Evolutionary conservation across 805 yeast genomes (phyloP).

Genomic region (Saccharomycopsis malanga): DNA sequence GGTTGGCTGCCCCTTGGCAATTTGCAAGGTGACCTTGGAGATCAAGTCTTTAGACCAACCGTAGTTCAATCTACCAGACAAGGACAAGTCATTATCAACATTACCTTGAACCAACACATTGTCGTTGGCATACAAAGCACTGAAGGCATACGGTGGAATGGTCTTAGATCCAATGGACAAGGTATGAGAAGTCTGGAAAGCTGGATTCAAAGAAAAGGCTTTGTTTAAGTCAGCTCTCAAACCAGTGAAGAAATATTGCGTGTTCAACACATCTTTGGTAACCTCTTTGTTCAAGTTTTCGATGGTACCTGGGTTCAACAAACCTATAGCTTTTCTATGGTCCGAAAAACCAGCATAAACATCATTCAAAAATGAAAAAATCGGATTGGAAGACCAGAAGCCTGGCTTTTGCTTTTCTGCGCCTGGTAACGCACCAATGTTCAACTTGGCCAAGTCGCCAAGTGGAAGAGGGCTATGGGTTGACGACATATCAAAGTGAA

Average conservation of each 20-base stretch:
- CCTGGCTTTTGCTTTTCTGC: constrained; percentile 43
- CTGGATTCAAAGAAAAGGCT: constrained; percentile 84
- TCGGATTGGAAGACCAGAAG: constrained; percentile 79
- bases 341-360: constrained; percentile 63
- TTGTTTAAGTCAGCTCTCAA: constrained; percentile 93
- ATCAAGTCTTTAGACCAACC: constrained; percentile 77
- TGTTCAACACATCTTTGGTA: constrained; percentile 83
- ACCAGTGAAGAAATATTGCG: constrained; percentile 88
- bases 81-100: constrained; percentile 75
- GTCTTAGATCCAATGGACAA: constrained; percentile 80
- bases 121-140: constrained; percentile 84
- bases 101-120: constrained; percentile 84
- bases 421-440: constrained; percentile 51
- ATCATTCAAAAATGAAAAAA: constrained; percentile 70
- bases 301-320: constrained; percentile 89
- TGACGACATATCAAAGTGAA: constrained; percentile 1
- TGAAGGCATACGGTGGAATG: constrained; percentile 85
- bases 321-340: constrained; percentile 75
- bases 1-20: constrained; percentile 82
- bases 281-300: constrained; percentile 93
- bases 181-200: constrained; percentile 94
- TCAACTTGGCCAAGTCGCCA: constrained; percentile 54
- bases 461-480: constrained; percentile 39
- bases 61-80: constrained; percentile 85
- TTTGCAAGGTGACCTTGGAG: constrained; percentile 81